Evolutionary conservation across 2,329 filamentous ascomycete genomes (phyloP), one percentile per base, ranked within the genome.

Genomic region (Ceratocystis huliohia): DNA sequence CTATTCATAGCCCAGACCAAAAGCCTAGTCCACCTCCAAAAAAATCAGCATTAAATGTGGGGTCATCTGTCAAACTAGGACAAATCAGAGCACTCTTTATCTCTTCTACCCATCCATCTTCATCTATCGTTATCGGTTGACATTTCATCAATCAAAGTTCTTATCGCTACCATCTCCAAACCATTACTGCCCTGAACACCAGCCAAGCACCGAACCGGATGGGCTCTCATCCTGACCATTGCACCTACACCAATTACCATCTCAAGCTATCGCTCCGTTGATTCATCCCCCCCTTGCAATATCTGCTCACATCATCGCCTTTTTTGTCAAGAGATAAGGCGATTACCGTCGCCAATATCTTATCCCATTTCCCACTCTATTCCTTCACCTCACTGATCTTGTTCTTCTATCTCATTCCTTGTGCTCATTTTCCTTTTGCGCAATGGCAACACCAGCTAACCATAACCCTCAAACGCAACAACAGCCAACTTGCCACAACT

Each of bases 401-500:
- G 10, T 6, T 25, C 20, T 25, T 53, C 48, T 7, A 22, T 22
- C n/a, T 25, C 20, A 20, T 50, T 53, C 37, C 15, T 53, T 53
- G 25, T 53, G 13, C 7, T 3, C 22, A 28, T 53, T 53, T 53
- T 72, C 70, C 72, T 72, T 72, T 71, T 71, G 71, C 71, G 75
- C 76, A 76, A 77, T 77, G 76, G 74, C 72, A 69, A 70, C 67
- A 66, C 64, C 77, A 73, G 78, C 79, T 79, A 80, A 80, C 74
- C 75, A 79, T 73, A 76, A 82, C 71, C 76, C 84, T 76, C 81
- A 84, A 79, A 78, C 80, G 66, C 82, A 85, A 79, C 88, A 97
- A 53, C 57, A 68, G 91, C 92, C 93, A 70, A 89, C 92, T 71
- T 99, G 94, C 77, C 90, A 96, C 76, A 99, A 99, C 76, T 99